phyloP scores from a whole-genome alignment of 2,329 filamentous ascomycete genomes.

The Emericellopsis atlantica region DNA sequence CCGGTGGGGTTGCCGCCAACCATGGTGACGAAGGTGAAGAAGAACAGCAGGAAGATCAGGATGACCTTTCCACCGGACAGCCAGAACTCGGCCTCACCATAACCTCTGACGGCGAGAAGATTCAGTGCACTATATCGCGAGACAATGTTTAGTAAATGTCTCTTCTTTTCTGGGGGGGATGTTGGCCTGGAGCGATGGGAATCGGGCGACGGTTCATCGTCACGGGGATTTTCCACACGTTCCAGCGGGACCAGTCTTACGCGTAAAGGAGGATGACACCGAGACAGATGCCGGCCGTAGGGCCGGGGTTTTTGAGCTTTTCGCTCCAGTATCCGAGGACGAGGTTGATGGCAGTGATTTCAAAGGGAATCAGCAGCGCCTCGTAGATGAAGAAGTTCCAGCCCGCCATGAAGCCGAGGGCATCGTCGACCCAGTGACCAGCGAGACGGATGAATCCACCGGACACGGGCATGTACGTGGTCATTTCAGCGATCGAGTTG shows the following conservation, averaged over 20 bases:
- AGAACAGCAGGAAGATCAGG: conserved; percentile 45
- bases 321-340: conserved; percentile 23
- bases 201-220: too few relatives aligned
- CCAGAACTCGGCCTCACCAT: conserved; percentile 32
- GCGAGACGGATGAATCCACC: conserved; percentile 47
- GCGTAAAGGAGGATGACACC: conserved; percentile 27
- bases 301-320: conserved; percentile 10
- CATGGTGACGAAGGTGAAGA: conserved; percentile 46
- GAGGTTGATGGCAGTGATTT: conserved; percentile 30
- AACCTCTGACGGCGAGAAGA: conserved; percentile 25
- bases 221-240: too few relatives aligned
- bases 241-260: conserved; percentile 1
- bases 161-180: background rate
- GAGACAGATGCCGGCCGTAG: conserved; percentile 28
- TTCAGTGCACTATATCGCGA: conserved; percentile 18
- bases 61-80: conserved; percentile 38
- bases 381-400: conserved; percentile 41
- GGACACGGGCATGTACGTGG: conserved; percentile 40
- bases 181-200: background rate
- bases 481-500: conserved; percentile 50
- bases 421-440: conserved; percentile 44
- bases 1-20: conserved; percentile 45
- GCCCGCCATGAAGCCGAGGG: conserved; percentile 38
- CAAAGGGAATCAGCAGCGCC: conserved; percentile 34
- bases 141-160: background rate